Base-by-base conservation (phyloP, 2,329 filamentous ascomycete species). In the Microcyclosporella mali region DNA sequence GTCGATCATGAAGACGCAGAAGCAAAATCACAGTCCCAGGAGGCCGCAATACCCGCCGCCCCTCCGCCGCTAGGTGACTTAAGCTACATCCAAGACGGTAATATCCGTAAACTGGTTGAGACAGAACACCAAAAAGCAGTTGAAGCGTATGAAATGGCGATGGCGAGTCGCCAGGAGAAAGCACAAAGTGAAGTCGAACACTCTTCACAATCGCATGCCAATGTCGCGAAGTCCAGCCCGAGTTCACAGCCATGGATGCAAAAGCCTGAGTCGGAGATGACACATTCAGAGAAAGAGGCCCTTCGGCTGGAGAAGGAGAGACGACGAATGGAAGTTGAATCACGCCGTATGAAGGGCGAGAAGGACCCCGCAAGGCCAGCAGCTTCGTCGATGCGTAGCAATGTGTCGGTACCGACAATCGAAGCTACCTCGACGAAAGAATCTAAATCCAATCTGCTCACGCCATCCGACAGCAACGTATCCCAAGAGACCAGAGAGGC, bases 21-120 rank as follows among this genome's bases (percentile, higher is more conserved):
- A 17, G 18, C 16, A 7, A 21, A 16, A 25, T 4, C 34, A 9
- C n/a, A 32, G n/a, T 18, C 28, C 8, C 15, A 4, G 9, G 14
- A 27, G 14, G 3, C 7, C 10, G 18, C 33, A 15, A 11, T 74
- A 3, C 84, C 84, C 1, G 50, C 66, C 4, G 70, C 75, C 37
- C 61, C 61, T 15, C 46, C 69, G 1, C 65, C 70, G 2, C 74
- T 82, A 1, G 41, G 41, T 17, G 74, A 88, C 52, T 61, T 81
- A 1, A 68, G 70, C 33, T 66, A 71, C 35, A 81, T 78, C 58
- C 66, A 73, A 2, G 79, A 86, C 62, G 82, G 82, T 56, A 75
- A 79, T 6, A 70, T 77, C 19, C 77, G 79, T 7, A 86, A 84
- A 55, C 72, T 79, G 31, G 82, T 81, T 1, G 80, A 86, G 55